Evolutionary conservation across 2,329 filamentous ascomycete genomes (phyloP), one percentile per base, ranked within the genome.

Genomic region (Metarhizium anisopliae): DNA sequence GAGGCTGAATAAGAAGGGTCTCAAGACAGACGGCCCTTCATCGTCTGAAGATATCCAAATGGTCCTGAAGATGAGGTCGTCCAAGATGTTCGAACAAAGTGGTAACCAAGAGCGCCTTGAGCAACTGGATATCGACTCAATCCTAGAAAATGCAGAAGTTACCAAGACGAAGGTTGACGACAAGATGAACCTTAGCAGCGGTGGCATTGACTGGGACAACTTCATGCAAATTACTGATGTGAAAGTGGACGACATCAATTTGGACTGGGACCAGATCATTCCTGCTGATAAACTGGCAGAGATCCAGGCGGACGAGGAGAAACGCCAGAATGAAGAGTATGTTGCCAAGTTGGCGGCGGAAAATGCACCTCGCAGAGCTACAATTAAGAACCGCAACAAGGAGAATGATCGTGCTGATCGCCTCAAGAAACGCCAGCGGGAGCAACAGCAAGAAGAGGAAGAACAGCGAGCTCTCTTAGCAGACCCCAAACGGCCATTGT

Each of bases 201-300:
- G 94, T 66, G 94, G 81, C 55, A 84, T 84, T 51, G 81, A 84
- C 62, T 84, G 94, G 74, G 93, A 96, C 68, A 95, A 96, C 59
- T 99, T 97, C 71, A 85, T 99, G 75, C 91, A 97, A 67, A 95
- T 96, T 66, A 96, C 94, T 1, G 94, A 99, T 70, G 93, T 97
- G 71, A 97, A 97, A 73, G 89, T 97, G 29, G 89, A 97, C 57
- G 81, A 84, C 52, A 75, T 83, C 51, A 74, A 77, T 61, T 84
- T 97, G 30, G 91, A 95, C 62, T 99, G 94, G 94, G 94, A 99
- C 65, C 89, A 97, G 62, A 99, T 99, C 64, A 97, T 99, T 63
- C 95, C 94, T 0, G 91, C 92, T 58, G 91, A 96, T 7, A 86
- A 96, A 65, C 81, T 99, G 18, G 92, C 92, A 16, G 86, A 85